Percentiles rank a stretch among this genome's conserved stretches.
These are phyloP conservation scores for Aspergillus glaucus DNA, from an alignment of 2,329 filamentous ascomycete species.

Conservation along the genomic window DNA sequence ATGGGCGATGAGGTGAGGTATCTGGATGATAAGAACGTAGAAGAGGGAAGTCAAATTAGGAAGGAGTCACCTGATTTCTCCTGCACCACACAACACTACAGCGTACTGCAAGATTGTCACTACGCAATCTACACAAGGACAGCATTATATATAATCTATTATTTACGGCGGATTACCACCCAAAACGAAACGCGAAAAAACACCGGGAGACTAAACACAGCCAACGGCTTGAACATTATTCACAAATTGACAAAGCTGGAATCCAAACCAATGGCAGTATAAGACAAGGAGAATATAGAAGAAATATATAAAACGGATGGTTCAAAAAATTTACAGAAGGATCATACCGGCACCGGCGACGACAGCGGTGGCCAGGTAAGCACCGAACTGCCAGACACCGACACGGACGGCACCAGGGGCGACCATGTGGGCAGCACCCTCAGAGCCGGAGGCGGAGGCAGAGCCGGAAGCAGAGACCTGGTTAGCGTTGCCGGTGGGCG, in stretches of 20 bases:
- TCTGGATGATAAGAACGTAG: too few species aligned
- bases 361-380: constrained; percentile 33
- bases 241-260: neutral
- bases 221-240: neutral
- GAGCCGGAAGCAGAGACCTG: constrained; percentile 9
- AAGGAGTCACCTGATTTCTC: neutral
- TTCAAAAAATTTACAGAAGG: constrained; percentile 27
- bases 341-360: constrained; percentile 39
- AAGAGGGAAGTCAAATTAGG: neutral
- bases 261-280: neutral
- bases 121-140: neutral
- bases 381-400: constrained; percentile 30
- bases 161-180: neutral
- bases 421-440: constrained; percentile 22
- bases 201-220: neutral
- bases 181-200: neutral
- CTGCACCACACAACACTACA: too few species aligned
- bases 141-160: neutral
- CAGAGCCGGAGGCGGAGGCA: constrained; percentile 13
- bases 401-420: constrained; percentile 24
- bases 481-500: constrained; percentile 21
- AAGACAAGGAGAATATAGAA: neutral
- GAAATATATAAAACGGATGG: neutral
- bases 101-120: too few species aligned
- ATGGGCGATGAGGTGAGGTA: too few species aligned